A percentile compares a stretch with the other conserved stretches of the same genome.
phyloP scores from a whole-genome alignment of 75 land plant species.

The Pinus albicaulis region DNA sequence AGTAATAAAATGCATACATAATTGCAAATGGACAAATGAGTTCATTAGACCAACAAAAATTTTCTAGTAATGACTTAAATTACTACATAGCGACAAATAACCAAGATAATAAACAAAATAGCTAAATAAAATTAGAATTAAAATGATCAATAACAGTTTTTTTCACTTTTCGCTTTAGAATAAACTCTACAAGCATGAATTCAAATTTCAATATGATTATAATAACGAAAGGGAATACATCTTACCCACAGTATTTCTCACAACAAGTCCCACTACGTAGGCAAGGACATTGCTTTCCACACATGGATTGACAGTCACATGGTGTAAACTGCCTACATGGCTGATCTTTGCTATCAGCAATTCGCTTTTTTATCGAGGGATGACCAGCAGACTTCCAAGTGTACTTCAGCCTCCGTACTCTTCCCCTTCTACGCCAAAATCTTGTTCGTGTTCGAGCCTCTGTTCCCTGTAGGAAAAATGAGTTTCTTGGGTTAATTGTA shows the following conservation, averaged over 20 bases:
- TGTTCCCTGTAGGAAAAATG: constrained; percentile 22
- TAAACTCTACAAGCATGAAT: not conserved
- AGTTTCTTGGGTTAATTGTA: not conserved
- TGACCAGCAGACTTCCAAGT: constrained; percentile 94
- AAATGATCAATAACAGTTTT: too few relatives aligned
- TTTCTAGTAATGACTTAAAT: not conserved
- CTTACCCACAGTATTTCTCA: constrained; percentile 99
- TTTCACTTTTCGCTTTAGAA: not conserved
- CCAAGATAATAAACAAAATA: too few relatives aligned
- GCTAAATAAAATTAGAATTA: too few relatives aligned
- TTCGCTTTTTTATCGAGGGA: constrained; percentile 74
- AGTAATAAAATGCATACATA: not conserved
- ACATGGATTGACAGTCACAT: constrained; percentile 76
- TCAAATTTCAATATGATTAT: not conserved
- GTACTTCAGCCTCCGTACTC: constrained; percentile 88
- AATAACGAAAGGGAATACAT: not conserved
- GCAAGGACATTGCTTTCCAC: constrained; percentile 93
- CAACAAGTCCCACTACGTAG: constrained; percentile 91
- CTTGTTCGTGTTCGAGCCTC: constrained; percentile 68
- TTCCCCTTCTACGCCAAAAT: constrained; percentile 67
- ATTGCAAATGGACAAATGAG: not conserved
- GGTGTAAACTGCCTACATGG: constrained; percentile 94
- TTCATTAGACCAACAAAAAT: not conserved
- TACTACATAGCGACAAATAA: not conserved
- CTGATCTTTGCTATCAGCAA: constrained; percentile 83